Base-by-base conservation (phyloP, 768 basidiomycete genomes). In the Rhizopogon vulgaris region DNA sequence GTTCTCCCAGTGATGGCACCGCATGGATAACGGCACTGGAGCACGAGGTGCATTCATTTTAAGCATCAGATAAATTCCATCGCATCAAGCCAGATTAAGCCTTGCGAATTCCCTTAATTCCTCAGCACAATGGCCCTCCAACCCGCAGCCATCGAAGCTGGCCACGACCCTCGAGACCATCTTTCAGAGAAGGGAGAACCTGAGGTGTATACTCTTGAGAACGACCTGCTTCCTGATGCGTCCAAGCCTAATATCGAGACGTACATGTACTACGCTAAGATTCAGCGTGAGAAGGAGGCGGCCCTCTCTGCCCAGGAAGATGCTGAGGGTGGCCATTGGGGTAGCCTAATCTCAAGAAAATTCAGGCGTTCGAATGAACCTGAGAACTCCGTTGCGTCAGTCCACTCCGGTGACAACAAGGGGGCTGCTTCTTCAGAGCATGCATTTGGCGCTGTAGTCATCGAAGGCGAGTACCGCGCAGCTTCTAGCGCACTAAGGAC, bases 401-500 rank as follows among this genome's bases (percentile, higher is more conserved):
- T 12, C 15, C 15, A 8, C 18, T 18, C 28, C 12, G 28, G 30
- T 30, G 28, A 11, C 3, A 45, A 45, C 18, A 43, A 27, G 9
- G 45, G 17, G 18, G 6, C 47, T 24, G 15, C 41, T 50, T 51
- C 59, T 18, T 30, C 46, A 18, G 14, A 45, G 11, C 37, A 47
- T n/a, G 32, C 17, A 14, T 6, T 10, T 18, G 9, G 27, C 24
- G 12, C 60, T 72, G 41, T 55, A 64, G 39, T 76, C 71, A 54
- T 68, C 51, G 46, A 67, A 61, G 22, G 66, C 61, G 66, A 67
- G 43, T 59, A 61, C 42, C 66, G 66, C 8, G 66, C 66, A 10
- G 78, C 79, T 27, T 71, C 74, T 4, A 63, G 77, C 18, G 76
- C 78, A 0, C 57, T 82, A 37, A 70, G 78, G 47, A 69, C 75